Conservation (phyloP, 139 green algal genomes). For the Auxenochlorella protothecoides region DNA sequence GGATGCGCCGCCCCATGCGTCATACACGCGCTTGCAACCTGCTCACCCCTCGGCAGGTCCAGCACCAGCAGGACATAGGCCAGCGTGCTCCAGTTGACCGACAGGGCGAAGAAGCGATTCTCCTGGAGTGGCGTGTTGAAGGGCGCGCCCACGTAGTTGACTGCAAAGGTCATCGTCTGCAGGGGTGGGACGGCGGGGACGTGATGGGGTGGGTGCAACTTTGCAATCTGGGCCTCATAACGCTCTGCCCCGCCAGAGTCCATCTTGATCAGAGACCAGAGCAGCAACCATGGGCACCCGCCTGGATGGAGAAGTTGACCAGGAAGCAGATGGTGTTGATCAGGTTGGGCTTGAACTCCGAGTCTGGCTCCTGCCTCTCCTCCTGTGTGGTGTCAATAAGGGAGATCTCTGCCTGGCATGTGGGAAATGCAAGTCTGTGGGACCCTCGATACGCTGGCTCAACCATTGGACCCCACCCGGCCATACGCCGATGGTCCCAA, state of each 20-base stretch:
- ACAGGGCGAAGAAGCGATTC: slow-evolving; percentile 17
- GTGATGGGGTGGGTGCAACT: too few species aligned
- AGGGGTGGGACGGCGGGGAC: not conserved
- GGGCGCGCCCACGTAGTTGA: slow-evolving; percentile 92
- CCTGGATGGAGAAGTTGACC: slow-evolving; percentile 73
- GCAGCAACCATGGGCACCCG: not conserved
- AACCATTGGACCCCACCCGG: too few species aligned
- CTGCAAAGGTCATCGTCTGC: slow-evolving; percentile 82
- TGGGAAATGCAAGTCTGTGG: too few species aligned
- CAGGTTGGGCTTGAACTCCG: slow-evolving; percentile 89
- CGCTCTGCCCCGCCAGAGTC: too few species aligned
- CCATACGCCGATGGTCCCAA: not conserved
- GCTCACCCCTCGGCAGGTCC: slow-evolving; percentile 12
- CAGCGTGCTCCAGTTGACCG: slow-evolving; percentile 7
- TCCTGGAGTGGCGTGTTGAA: slow-evolving; percentile 74
- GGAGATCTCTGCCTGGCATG: too few species aligned
- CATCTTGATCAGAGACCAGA: too few species aligned
- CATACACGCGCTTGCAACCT: too few species aligned
- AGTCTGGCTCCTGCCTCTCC: slow-evolving; percentile 62
- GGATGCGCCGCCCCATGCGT: too few species aligned
- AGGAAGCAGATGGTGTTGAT: slow-evolving; percentile 96
- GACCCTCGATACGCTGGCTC: too few species aligned
- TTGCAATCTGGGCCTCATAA: too few species aligned
- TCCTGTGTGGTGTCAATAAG: slow-evolving; percentile 25
- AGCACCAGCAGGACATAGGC: slow-evolving; percentile 22